These are phyloP conservation scores for Mycena sanguinolenta DNA, from an alignment of 768 basidiomycete species.

Conservation along the genomic window DNA sequence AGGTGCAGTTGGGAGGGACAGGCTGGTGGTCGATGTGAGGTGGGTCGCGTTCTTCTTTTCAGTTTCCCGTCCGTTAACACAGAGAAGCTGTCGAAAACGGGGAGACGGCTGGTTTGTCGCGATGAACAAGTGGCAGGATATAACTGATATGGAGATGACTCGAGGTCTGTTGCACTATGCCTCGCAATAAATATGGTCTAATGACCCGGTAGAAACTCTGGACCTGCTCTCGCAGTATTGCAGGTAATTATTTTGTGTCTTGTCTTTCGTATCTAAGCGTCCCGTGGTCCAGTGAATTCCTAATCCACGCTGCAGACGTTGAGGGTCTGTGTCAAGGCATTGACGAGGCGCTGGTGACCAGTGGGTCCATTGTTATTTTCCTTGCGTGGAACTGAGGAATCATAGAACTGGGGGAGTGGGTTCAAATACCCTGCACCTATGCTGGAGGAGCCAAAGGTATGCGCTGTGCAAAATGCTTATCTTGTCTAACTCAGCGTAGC, in stretches of 20 bases:
- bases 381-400: conserved; percentile 25
- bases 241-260: conserved; percentile 62
- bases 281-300: conserved; percentile 78
- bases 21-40: conserved; percentile 96
- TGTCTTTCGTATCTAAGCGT: background rate
- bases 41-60: conserved; percentile 48
- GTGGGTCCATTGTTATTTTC: conserved; percentile 58
- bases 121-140: conserved; percentile 98
- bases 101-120: conserved; percentile 90
- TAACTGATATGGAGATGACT: conserved; percentile 94
- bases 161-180: conserved; percentile 63
- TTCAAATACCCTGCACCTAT: conserved; percentile 92
- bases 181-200: background rate
- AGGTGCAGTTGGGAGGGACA: conserved; percentile 81
- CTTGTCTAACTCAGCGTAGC: conserved; percentile 57
- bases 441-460: conserved; percentile 95
- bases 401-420: conserved; percentile 92
- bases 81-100: conserved; percentile 83
- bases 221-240: conserved; percentile 84
- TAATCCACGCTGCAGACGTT: conserved; percentile 98
- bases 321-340: conserved; percentile 98
- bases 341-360: conserved; percentile 86
- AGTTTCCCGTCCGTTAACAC: conserved; percentile 9
- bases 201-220: conserved; percentile 72
- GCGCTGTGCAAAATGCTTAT: background rate